Conservation (phyloP, 1,284 basidiomycete species). For the Somion occarium region DNA sequence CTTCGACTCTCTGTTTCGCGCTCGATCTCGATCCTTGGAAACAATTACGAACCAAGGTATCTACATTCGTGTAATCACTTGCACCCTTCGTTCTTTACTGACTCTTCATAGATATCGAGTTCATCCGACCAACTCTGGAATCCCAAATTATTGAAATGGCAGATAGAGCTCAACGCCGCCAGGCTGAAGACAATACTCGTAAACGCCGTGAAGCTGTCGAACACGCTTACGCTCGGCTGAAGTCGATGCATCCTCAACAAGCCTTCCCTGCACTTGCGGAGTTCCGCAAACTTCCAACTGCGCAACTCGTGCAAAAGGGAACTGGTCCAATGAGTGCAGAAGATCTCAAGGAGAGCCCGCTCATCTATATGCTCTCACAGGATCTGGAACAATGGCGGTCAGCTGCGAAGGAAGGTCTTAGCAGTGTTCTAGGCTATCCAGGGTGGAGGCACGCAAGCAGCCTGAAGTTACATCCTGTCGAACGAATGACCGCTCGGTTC, state of each 20-base stretch:
- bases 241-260: not conserved
- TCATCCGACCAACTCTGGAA: constrained; percentile 11
- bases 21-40: constrained; percentile 17
- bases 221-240: constrained; percentile 13
- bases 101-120: constrained; percentile 13
- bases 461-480: constrained; percentile 46
- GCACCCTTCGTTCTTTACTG: not conserved
- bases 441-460: constrained; percentile 45
- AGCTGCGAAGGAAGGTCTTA: constrained; percentile 38
- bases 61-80: not conserved
- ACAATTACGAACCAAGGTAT: constrained; percentile 12
- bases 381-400: constrained; percentile 47
- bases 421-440: constrained; percentile 39
- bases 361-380: constrained; percentile 34
- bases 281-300: constrained; percentile 40
- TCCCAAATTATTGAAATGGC: constrained; percentile 13
- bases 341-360: constrained; percentile 21
- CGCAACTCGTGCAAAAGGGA: constrained; percentile 32
- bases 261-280: constrained; percentile 24
- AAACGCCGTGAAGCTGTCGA: constrained; percentile 17
- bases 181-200: constrained; percentile 11
- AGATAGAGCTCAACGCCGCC: constrained; percentile 9
- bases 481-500: constrained; percentile 55
- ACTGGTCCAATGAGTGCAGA: not conserved
- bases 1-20: constrained; percentile 14